phyloP scores from a whole-genome alignment of 2,329 filamentous ascomycete species.

The Pestalotiopsis sp. region DNA sequence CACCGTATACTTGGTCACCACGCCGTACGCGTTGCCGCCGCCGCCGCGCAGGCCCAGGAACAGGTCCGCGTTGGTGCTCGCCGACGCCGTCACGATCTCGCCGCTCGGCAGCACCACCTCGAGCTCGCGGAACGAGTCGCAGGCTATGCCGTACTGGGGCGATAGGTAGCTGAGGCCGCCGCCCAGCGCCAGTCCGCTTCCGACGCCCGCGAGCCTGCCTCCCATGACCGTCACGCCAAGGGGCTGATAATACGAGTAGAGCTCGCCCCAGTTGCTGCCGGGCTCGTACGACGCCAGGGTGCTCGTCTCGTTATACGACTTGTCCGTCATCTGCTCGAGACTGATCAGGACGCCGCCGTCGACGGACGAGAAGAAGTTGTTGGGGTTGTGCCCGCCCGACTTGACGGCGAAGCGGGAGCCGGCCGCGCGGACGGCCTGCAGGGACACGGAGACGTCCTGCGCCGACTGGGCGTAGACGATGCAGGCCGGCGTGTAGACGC shows the following conservation, averaged over 20 bases:
- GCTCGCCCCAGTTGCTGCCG: slow-evolving; percentile 26
- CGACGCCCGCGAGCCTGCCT: slow-evolving; percentile 26
- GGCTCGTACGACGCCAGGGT: slow-evolving; percentile 28
- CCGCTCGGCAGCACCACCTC: slow-evolving; percentile 32
- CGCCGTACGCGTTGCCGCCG: slow-evolving; percentile 28
- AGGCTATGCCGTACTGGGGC: slow-evolving; percentile 29
- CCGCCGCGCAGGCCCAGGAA: slow-evolving; percentile 30
- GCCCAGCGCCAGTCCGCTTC: slow-evolving; percentile 27
- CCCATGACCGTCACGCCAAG: slow-evolving; percentile 28
- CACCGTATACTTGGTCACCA: slow-evolving; percentile 25
- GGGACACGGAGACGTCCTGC: slow-evolving; percentile 27
- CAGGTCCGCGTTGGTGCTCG: slow-evolving; percentile 25
- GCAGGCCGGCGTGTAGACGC: slow-evolving; percentile 27
- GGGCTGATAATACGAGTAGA: slow-evolving; percentile 22
- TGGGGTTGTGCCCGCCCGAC: slow-evolving; percentile 31
- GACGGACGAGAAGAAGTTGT: slow-evolving; percentile 26
- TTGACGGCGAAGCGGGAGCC: slow-evolving; percentile 26
- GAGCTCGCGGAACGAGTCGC: slow-evolving; percentile 29
- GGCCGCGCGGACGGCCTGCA: slow-evolving; percentile 26
- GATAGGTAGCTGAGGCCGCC: slow-evolving; percentile 29
- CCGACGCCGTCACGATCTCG: slow-evolving; percentile 22
- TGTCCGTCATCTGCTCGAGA: slow-evolving; percentile 25
- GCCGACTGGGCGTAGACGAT: slow-evolving; percentile 27
- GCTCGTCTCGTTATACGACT: slow-evolving; percentile 25
- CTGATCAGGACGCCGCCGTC: slow-evolving; percentile 27